phyloP scores from a whole-genome alignment of 208 protist species.

The Leishmania major region DNA sequence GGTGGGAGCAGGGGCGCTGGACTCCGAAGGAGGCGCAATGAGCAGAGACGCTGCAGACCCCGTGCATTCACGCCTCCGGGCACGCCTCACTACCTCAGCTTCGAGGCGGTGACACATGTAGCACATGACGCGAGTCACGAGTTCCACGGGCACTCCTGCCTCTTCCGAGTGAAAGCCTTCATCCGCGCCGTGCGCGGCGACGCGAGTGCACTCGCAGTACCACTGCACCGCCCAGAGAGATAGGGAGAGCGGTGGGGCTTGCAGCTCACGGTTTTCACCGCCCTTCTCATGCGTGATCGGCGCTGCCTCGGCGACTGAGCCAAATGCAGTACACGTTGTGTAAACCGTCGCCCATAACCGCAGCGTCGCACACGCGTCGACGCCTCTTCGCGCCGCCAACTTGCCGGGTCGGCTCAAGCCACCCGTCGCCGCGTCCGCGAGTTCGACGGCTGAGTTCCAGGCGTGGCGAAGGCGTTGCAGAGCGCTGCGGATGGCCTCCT shows the following conservation, averaged over 20 bases:
- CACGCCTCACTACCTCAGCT: conserved; percentile 8
- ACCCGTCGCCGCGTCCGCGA: neutral
- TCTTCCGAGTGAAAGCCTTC: conserved; percentile 31
- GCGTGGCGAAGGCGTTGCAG: conserved; percentile 8
- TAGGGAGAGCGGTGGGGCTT: neutral
- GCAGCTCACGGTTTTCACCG: too few species aligned
- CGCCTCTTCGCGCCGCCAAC: neutral
- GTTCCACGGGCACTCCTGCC: conserved; percentile 20
- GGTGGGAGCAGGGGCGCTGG: neutral
- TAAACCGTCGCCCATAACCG: conserved; percentile 8
- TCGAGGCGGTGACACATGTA: conserved; percentile 28
- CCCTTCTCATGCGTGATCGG: neutral
- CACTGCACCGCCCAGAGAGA: conserved; percentile 16
- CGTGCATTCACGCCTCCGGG: neutral
- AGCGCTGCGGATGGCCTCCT: neutral
- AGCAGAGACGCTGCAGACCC: neutral
- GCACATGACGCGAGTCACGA: conserved; percentile 11
- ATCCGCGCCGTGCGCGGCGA: conserved; percentile 31
- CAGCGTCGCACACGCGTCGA: neutral
- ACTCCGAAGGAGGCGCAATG: neutral
- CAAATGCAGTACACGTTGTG: neutral
- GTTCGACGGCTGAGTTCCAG: conserved; percentile 15
- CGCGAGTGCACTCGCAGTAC: conserved; percentile 29
- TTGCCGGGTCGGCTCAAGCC: neutral
- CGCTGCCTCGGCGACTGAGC: neutral